Evolutionary conservation across 2,329 filamentous ascomycete genomes (phyloP).

Genomic region (Beauveria pseudobassiana): DNA sequence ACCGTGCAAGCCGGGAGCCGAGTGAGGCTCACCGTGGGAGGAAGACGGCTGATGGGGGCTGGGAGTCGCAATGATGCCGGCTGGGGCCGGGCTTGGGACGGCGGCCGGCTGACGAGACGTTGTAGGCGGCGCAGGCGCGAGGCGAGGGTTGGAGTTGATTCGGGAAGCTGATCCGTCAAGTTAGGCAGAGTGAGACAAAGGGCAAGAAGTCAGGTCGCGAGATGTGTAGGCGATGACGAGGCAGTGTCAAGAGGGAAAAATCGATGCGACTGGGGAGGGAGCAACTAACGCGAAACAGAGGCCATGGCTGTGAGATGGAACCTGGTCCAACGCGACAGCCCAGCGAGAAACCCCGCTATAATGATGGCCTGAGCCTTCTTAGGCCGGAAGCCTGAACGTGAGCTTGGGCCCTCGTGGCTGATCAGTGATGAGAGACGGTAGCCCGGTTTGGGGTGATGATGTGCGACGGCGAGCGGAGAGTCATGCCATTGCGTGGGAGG

Average conservation of each 20-base stretch:
- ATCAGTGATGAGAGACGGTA: slow-evolving; percentile 1
- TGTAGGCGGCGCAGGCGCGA: slow-evolving; percentile 2
- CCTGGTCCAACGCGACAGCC: slow-evolving; percentile 10
- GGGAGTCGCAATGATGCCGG: not conserved
- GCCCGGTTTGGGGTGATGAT: not conserved
- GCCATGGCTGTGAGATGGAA: slow-evolving; percentile 11
- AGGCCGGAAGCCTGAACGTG: slow-evolving; percentile 7
- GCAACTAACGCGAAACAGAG: slow-evolving; percentile 12
- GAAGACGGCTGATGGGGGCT: slow-evolving; percentile 3
- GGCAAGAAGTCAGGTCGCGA: not conserved
- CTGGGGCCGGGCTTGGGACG: slow-evolving; percentile 3
- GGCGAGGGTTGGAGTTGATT: slow-evolving; percentile 2
- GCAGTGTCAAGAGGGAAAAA: slow-evolving; percentile 1
- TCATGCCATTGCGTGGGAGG: slow-evolving; percentile 8
- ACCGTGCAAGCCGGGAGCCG: not conserved
- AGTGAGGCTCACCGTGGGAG: not conserved
- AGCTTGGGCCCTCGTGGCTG: slow-evolving; percentile 9
- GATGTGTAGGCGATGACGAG: not conserved
- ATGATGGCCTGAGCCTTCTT: slow-evolving; percentile 9
- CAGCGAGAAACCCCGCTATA: slow-evolving; percentile 9
- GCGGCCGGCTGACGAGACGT: slow-evolving; percentile 4
- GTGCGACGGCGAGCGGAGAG: not conserved
- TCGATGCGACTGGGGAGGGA: slow-evolving; percentile 6
- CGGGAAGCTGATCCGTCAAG: slow-evolving; percentile 8
- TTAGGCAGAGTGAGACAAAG: not conserved